Evolutionary conservation across 495 filamentous ascomycete species (phyloP).

Genomic region (Echria macrotheca): DNA sequence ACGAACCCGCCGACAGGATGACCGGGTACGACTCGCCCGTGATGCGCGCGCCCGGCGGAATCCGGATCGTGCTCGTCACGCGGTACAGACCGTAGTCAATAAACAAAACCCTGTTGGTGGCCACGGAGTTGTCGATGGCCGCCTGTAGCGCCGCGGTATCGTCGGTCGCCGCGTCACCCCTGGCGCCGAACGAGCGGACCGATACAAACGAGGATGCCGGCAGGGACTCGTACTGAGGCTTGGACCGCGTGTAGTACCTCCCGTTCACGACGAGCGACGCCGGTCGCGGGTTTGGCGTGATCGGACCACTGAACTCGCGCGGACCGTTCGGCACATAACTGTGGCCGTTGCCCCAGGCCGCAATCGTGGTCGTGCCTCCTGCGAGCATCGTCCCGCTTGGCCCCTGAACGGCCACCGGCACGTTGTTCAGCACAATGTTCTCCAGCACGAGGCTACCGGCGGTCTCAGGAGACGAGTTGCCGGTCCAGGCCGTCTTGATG

Average conservation of each 20-base stretch:
- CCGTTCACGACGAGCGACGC: constrained; percentile 32
- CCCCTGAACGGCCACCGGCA: constrained; percentile 55
- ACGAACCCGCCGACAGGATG: constrained; percentile 71
- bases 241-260: constrained; percentile 48
- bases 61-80: constrained; percentile 58
- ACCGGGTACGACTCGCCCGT: constrained; percentile 83
- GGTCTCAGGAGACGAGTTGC: constrained; percentile 42
- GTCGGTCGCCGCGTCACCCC: constrained; percentile 66
- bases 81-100: constrained; percentile 57
- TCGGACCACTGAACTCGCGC: constrained; percentile 24
- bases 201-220: constrained; percentile 52
- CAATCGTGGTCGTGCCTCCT: constrained; percentile 53
- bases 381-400: constrained; percentile 48
- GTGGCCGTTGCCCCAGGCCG: constrained; percentile 42
- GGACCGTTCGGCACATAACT: constrained; percentile 39
- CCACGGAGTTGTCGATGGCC: constrained; percentile 55
- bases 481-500: constrained; percentile 59
- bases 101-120: constrained; percentile 54
- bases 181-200: constrained; percentile 60
- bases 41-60: constrained; percentile 60
- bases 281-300: constrained; percentile 37
- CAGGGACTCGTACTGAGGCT: constrained; percentile 54
- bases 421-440: constrained; percentile 62
- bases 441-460: constrained; percentile 54
- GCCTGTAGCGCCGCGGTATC: constrained; percentile 57